phyloP scores from a whole-genome alignment of 2,329 filamentous ascomycete genomes.

The Grosmannia huntii region DNA sequence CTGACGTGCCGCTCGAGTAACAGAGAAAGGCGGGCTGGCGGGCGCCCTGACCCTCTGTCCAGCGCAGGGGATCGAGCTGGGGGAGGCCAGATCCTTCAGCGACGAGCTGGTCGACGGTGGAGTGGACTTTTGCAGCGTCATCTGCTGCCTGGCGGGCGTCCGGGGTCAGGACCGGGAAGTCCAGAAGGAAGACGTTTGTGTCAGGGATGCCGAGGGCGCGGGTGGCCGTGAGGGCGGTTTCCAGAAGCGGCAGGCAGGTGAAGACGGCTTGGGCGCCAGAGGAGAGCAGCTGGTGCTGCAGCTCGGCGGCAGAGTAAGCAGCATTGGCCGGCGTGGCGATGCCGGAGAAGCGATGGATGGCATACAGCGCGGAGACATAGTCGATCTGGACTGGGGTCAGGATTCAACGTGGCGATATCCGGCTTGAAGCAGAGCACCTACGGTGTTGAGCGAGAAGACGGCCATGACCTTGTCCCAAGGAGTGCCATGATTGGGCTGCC shows the following conservation, averaged over 20 bases:
- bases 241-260: constrained; percentile 52
- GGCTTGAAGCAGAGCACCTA: constrained; percentile 11
- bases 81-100: constrained; percentile 22
- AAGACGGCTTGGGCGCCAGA: constrained; percentile 54
- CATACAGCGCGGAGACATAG: constrained; percentile 39
- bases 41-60: constrained; percentile 41
- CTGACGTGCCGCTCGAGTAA: constrained; percentile 60
- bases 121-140: constrained; percentile 17
- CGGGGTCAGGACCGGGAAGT: constrained; percentile 37
- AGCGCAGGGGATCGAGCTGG: constrained; percentile 32
- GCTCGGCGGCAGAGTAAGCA: constrained; percentile 51
- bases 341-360: constrained; percentile 42
- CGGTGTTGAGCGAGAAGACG: constrained; percentile 60
- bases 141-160: constrained; percentile 11
- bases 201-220: constrained; percentile 46
- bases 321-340: constrained; percentile 59
- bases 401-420: neutral
- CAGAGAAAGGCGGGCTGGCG: constrained; percentile 54
- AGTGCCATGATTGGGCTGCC: constrained; percentile 53
- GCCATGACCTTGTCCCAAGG: constrained; percentile 68
- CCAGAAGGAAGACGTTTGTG: constrained; percentile 51
- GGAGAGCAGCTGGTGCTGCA: constrained; percentile 54
- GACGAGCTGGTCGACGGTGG: constrained; percentile 51
- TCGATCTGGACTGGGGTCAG: constrained; percentile 35
- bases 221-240: constrained; percentile 49